phyloP scores from a whole-genome alignment of 2,329 filamentous ascomycete species.

The Alternaria dauci region DNA sequence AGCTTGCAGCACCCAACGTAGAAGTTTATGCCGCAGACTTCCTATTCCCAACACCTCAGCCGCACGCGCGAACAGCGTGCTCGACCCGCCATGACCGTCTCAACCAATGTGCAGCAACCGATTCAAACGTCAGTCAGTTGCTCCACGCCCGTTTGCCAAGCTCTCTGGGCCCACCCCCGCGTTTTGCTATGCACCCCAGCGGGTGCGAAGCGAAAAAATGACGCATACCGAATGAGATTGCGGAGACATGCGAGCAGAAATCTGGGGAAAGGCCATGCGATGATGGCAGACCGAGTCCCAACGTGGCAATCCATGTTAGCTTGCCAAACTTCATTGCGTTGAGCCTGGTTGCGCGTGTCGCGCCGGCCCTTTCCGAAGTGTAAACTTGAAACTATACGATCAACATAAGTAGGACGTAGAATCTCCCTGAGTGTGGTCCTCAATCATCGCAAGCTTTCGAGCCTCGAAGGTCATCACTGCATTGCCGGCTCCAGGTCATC shows the following conservation, averaged over 20 bases:
- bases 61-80: not conserved
- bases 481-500: not conserved
- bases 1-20: not conserved
- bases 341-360: not conserved
- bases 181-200: not conserved
- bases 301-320: not conserved
- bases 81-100: not conserved
- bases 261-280: constrained; percentile 1
- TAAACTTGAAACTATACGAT: not conserved
- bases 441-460: not conserved
- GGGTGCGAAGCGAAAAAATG: constrained; percentile 4
- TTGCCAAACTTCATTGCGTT: not conserved
- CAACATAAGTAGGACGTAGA: not conserved
- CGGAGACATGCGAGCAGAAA: not conserved
- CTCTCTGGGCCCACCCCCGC: not conserved
- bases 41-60: not conserved
- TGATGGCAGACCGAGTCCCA: not conserved
- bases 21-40: not conserved
- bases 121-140: not conserved
- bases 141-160: not conserved
- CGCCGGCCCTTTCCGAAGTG: not conserved
- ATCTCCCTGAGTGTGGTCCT: not conserved
- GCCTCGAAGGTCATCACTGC: not conserved
- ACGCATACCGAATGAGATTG: not conserved
- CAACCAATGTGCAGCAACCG: constrained; percentile 3